Conservation (phyloP, 106 monocot genomes). For the Dendrobium chrysotoxum region DNA sequence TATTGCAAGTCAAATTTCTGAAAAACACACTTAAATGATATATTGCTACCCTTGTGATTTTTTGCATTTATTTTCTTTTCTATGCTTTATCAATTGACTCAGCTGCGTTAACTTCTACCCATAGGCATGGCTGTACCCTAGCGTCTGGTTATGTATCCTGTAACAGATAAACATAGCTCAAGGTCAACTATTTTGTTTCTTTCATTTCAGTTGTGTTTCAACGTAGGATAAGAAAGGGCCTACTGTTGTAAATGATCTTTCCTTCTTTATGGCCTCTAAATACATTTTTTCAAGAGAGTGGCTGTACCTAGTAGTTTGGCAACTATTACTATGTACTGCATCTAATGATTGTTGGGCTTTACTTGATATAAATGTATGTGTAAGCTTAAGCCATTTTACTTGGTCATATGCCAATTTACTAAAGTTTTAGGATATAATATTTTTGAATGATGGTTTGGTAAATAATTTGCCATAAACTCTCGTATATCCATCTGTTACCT, state of each 20-base stretch:
- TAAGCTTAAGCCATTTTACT: too few species aligned
- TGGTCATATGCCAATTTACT: background rate
- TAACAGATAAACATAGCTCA: background rate
- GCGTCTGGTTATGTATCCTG: background rate
- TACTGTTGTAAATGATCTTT: background rate
- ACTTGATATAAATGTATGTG: too few species aligned
- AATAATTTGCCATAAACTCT: background rate
- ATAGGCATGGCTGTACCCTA: background rate
- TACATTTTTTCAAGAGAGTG: background rate
- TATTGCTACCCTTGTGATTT: too few species aligned
- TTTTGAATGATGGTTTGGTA: background rate
- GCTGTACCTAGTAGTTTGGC: background rate
- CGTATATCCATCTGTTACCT: too few species aligned
- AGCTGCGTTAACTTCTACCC: background rate
- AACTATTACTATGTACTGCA: too few species aligned
- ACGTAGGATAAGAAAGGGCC: background rate
- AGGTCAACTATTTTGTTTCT: background rate
- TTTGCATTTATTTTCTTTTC: background rate
- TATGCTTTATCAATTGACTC: background rate
- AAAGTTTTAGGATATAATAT: background rate
- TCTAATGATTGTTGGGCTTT: too few species aligned
- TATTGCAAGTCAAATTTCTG: too few species aligned
- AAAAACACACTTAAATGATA: too few species aligned
- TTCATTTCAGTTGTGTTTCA: background rate
- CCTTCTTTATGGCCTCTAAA: background rate